These are phyloP conservation scores for Cyclotella atomus DNA, from an alignment of 108 stramenopile species.

Conservation along the genomic window DNA sequence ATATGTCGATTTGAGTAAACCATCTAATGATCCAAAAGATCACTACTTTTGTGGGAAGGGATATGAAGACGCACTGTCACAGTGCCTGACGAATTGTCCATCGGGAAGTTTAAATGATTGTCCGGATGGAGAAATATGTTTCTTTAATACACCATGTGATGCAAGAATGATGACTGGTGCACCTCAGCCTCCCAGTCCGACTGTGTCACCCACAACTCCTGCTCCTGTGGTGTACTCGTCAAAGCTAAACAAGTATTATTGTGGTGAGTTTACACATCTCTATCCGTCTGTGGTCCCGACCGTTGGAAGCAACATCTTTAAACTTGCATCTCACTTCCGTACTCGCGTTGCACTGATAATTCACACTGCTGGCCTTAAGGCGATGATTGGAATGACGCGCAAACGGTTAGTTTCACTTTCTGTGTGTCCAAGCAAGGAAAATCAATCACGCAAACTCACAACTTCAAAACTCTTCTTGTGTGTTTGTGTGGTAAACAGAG, in stretches of 20 bases:
- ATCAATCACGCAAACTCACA: no score
- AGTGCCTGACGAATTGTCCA: constrained; percentile 43
- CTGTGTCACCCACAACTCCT: constrained; percentile 38
- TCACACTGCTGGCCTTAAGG: no score
- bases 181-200: constrained; percentile 36
- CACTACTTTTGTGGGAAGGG: constrained; percentile 51
- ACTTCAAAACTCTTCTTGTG: no score
- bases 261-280: no score
- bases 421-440: no score
- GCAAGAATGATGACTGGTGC: constrained; percentile 39
- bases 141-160: constrained; percentile 51
- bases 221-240: constrained; percentile 31
- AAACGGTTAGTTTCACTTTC: no score
- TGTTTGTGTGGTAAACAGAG: no score
- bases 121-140: constrained; percentile 52
- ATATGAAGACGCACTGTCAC: constrained; percentile 36
- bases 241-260: constrained; percentile 52
- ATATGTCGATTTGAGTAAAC: constrained; percentile 44
- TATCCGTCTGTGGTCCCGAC: no score
- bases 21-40: constrained; percentile 37
- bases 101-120: constrained; percentile 49
- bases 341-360: no score
- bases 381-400: constrained; percentile 51
- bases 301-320: no score
- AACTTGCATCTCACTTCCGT: no score